Base-by-base conservation (phyloP, 179 eudicot genomes). In the Silene coronaria region DNA sequence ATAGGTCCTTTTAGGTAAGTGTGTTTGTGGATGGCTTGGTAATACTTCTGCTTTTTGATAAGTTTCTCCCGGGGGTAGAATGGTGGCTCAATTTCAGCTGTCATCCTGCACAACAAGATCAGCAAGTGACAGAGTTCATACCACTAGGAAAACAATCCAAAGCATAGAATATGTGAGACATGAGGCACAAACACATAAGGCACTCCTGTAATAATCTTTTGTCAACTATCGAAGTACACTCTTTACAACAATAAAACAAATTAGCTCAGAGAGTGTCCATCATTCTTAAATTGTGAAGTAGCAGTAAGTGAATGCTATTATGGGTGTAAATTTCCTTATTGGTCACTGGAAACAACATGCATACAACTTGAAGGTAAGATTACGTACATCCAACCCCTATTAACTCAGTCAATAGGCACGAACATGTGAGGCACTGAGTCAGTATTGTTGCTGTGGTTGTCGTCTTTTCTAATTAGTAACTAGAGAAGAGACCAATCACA, bases 51-150 rank as follows among this genome's bases (percentile, higher is more conserved):
- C 90, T 81, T 89, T 83, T 86, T 89, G 16, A 86, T 0, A 74
- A 92, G 91, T 88, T 84, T 91, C 81, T 92, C 94, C 73, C 97
- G 87, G 24, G 97, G 88, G 60, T 78, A 80, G 77, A 91, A 92
- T 24, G 96, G 95, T 70, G 80, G 7, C 79, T 92, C 96, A 34
- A 36, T 27, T 2, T 81, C 81, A 21, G 72, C 80, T 0, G 86
- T 63, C 96, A 92, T 91, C 79, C 96, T 92, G 85, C 82, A 81
- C 17, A 38, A 28, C 26, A 22, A 67, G 36, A 76, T 60, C 28
- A 46, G 71, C 53, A 9, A 36, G 68, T 66, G 19, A 51, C 4
- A 10, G 27, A 57, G 32, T 51, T 42, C 59, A 64, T 17, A 32
- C 17, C 16, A 48, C 55, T 48, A 48, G 55, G 4, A 34, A 34